phyloP scores from a whole-genome alignment of 2,329 filamentous ascomycete genomes.

The Ustulina deusta region DNA sequence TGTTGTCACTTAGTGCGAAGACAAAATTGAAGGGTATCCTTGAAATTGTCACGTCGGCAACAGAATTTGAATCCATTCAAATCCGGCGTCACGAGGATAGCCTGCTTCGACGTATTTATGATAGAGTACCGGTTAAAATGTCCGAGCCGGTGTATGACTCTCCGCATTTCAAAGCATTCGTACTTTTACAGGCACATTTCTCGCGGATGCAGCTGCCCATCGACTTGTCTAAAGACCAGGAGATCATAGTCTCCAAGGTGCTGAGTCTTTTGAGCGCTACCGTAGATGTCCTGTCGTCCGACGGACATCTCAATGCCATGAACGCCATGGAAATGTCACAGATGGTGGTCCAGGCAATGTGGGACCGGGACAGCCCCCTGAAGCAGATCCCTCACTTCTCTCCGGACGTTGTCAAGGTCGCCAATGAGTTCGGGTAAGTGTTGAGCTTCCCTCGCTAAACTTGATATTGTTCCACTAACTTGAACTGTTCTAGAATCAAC shows the following conservation, averaged over 20 bases:
- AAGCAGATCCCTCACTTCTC: constrained; percentile 98
- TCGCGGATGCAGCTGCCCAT: constrained; percentile 96
- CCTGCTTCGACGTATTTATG: constrained; percentile 90
- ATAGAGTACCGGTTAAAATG: constrained; percentile 96
- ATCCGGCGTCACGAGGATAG: constrained; percentile 92
- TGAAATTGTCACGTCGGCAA: constrained; percentile 96
- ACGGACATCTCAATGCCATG: constrained; percentile 97
- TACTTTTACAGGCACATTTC: constrained; percentile 97
- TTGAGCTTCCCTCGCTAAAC: background rate
- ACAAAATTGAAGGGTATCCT: constrained; percentile 97
- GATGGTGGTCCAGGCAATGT: constrained; percentile 99
- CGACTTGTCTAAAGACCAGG: constrained; percentile 95
- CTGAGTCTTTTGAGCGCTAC: constrained; percentile 89
- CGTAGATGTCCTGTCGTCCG: constrained; percentile 94
- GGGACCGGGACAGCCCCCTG: constrained; percentile 95
- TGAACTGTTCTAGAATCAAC: constrained; percentile 71
- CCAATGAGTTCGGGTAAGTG: constrained; percentile 79
- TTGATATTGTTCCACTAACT: constrained; percentile 41
- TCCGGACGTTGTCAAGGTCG: constrained; percentile 83
- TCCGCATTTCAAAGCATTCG: constrained; percentile 98
- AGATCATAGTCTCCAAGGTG: constrained; percentile 85
- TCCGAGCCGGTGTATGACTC: constrained; percentile 85
- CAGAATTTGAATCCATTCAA: constrained; percentile 95
- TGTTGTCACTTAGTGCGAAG: constrained; percentile 86
- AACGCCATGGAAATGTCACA: constrained; percentile 99